Evolutionary conservation across 1,284 basidiomycete species (phyloP).

Genomic region (Athelia sp.): DNA sequence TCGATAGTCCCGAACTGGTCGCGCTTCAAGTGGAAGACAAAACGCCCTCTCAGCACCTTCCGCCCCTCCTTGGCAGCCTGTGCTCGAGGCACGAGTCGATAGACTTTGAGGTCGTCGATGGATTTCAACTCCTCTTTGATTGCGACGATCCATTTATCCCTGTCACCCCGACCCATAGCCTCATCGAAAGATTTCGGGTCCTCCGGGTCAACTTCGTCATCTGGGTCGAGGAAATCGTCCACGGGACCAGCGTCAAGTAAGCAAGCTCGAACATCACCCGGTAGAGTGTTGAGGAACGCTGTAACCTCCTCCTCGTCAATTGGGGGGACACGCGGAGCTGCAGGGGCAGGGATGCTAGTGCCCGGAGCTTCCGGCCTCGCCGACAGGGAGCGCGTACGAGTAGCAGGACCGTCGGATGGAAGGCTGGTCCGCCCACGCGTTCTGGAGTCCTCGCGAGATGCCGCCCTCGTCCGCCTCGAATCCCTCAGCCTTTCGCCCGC

Average conservation of each 20-base stretch:
- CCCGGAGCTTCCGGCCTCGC: no score
- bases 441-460: no score
- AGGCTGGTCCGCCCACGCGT: no score
- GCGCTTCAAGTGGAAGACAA: conserved; percentile 26
- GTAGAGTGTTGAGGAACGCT: neutral
- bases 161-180: conserved; percentile 15
- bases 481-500: no score
- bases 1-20: conserved; percentile 22
- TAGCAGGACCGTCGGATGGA: no score
- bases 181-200: conserved; percentile 19
- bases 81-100: conserved; percentile 19
- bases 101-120: conserved; percentile 21
- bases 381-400: no score
- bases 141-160: conserved; percentile 16
- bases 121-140: conserved; percentile 18
- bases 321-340: neutral
- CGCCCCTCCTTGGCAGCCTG: neutral
- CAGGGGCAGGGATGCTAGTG: neutral
- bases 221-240: neutral
- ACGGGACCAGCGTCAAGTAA: neutral
- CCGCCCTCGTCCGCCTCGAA: no score
- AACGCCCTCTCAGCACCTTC: conserved; percentile 20
- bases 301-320: neutral
- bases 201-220: conserved; percentile 8
- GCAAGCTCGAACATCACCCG: neutral